Percentiles rank a stretch among this genome's conserved stretches.
Evolutionary conservation across 169 alveolate species (phyloP).

Genomic region (Eimeria acervulina): DNA sequence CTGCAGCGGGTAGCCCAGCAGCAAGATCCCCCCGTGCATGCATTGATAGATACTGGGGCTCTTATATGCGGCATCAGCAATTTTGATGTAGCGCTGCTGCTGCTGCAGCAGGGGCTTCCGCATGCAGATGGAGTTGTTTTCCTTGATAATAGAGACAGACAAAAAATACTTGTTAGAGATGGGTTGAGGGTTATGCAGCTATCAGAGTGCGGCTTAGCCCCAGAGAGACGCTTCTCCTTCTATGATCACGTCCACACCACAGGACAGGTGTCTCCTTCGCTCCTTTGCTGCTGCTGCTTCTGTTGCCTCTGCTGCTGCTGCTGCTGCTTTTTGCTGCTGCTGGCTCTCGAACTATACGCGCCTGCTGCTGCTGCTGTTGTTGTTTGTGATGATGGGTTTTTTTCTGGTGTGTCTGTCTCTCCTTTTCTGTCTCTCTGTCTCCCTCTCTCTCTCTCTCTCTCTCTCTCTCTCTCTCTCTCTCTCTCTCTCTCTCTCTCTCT

Average conservation of each 20-base stretch:
- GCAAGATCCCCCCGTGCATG: conserved; percentile 84
- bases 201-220: conserved; percentile 93
- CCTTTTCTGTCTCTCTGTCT: neutral
- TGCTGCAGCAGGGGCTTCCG: conserved; percentile 83
- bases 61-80: conserved; percentile 91
- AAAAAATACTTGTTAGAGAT: conserved; percentile 86
- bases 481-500: too few relatives aligned
- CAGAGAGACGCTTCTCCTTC: conserved; percentile 93
- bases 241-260: conserved; percentile 92
- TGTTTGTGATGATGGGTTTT: neutral
- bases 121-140: conserved; percentile 83
- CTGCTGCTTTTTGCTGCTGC: neutral
- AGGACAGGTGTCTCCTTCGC: conserved; percentile 11
- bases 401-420: neutral
- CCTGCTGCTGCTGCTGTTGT: neutral
- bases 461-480: too few relatives aligned
- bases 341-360: neutral
- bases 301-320: neutral
- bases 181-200: conserved; percentile 88
- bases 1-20: conserved; percentile 84
- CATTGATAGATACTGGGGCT: conserved; percentile 94
- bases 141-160: conserved; percentile 86
- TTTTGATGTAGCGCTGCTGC: conserved; percentile 88
- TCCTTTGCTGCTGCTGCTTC: neutral
- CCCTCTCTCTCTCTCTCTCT: too few relatives aligned